phyloP scores from a whole-genome alignment of 768 basidiomycete species.

The Fistulinella prunicolor region DNA sequence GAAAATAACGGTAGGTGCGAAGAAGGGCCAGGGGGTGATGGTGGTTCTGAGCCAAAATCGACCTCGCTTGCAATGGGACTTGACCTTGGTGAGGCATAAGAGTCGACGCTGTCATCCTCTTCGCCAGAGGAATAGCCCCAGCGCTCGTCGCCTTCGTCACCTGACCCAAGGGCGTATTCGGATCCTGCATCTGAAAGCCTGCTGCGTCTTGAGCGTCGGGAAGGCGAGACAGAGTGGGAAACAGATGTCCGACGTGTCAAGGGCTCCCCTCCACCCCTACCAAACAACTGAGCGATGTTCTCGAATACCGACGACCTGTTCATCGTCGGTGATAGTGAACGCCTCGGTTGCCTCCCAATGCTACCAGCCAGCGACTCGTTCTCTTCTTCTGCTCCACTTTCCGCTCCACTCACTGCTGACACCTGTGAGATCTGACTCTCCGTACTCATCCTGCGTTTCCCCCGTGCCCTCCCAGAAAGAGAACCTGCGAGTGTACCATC shows the following conservation, averaged over 20 bases:
- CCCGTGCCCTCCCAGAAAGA: slow-evolving; percentile 26
- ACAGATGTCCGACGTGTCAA: slow-evolving; percentile 51
- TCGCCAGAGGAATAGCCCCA: slow-evolving; percentile 94
- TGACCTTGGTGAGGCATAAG: slow-evolving; percentile 18
- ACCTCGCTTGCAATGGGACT: slow-evolving; percentile 50
- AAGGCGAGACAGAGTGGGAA: slow-evolving; percentile 52
- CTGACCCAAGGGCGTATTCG: slow-evolving; percentile 53
- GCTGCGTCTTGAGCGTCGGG: slow-evolving; percentile 47
- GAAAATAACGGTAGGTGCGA: slow-evolving; percentile 64
- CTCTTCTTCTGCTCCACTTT: slow-evolving; percentile 38
- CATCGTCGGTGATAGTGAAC: slow-evolving; percentile 38
- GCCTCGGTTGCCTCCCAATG: slow-evolving; percentile 28
- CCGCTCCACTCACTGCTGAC: slow-evolving; percentile 39
- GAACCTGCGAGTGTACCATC: slow-evolving; percentile 34
- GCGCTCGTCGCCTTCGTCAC: slow-evolving; percentile 65
- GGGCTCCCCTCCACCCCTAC: slow-evolving; percentile 45
- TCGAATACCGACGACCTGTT: slow-evolving; percentile 50
- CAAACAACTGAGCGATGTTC: slow-evolving; percentile 67
- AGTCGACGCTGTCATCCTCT: slow-evolving; percentile 51
- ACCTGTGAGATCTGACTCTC: slow-evolving; percentile 39
- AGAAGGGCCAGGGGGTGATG: slow-evolving; percentile 45
- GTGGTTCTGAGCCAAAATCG: slow-evolving; percentile 69
- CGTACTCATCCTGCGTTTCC: slow-evolving; percentile 44
- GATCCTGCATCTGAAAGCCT: slow-evolving; percentile 56
- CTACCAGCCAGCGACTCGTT: slow-evolving; percentile 29